Conservation (phyloP, 2,329 filamentous ascomycete species). For the Bipolaris victoriae region DNA sequence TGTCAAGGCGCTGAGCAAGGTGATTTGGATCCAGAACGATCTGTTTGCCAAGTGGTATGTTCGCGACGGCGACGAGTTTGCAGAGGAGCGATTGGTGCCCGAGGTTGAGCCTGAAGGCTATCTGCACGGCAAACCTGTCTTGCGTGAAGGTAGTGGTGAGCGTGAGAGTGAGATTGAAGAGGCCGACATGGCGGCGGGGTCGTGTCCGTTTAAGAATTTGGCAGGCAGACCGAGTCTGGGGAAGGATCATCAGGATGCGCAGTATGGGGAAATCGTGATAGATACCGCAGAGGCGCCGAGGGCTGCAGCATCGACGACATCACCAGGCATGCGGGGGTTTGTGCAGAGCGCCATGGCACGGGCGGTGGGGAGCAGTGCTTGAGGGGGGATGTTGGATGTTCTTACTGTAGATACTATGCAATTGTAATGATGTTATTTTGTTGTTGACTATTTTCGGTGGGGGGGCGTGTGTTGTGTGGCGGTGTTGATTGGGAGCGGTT, state of each 20-base stretch:
- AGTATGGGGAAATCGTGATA: slow-evolving; percentile 13
- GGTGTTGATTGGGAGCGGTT: slow-evolving; percentile 1
- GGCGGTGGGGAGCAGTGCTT: slow-evolving; percentile 24
- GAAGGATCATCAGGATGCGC: slow-evolving; percentile 8
- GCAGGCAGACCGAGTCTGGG: slow-evolving; percentile 16
- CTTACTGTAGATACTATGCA: neutral
- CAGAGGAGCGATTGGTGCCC: slow-evolving; percentile 51
- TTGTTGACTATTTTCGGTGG: neutral
- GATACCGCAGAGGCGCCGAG: slow-evolving; percentile 17
- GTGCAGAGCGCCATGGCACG: slow-evolving; percentile 21
- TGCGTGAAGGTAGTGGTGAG: slow-evolving; percentile 38
- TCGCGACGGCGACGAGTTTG: slow-evolving; percentile 68
- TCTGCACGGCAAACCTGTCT: slow-evolving; percentile 44
- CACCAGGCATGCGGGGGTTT: slow-evolving; percentile 9
- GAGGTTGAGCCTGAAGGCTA: slow-evolving; percentile 47
- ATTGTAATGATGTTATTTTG: neutral
- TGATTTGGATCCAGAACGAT: slow-evolving; percentile 89
- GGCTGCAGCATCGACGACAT: slow-evolving; percentile 10
- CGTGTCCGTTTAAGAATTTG: slow-evolving; percentile 43
- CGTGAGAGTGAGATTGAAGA: slow-evolving; percentile 40
- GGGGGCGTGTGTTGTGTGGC: neutral
- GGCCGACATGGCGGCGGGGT: slow-evolving; percentile 25
- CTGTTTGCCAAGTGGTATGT: slow-evolving; percentile 85
- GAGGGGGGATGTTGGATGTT: neutral
- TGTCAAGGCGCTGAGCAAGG: slow-evolving; percentile 77